phyloP scores from a whole-genome alignment of 768 basidiomycete species.

The Mycena rebaudengoi region DNA sequence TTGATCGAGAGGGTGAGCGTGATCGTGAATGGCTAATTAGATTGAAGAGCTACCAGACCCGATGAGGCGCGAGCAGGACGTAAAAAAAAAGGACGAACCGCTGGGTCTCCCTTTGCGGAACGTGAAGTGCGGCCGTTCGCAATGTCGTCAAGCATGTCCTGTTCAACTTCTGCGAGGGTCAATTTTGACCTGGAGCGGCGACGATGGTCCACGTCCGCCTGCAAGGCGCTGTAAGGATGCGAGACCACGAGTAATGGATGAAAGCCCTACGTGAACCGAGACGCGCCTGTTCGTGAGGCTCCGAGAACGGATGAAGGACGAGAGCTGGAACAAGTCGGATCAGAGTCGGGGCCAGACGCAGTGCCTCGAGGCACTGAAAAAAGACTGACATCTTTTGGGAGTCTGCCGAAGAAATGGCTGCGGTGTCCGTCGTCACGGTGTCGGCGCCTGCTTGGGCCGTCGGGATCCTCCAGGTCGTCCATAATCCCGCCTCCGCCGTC shows the following conservation, averaged over 20 bases:
- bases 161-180: constrained; percentile 15
- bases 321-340: constrained; percentile 22
- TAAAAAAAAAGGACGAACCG: not conserved
- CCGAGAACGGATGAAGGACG: constrained; percentile 22
- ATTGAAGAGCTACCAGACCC: constrained; percentile 10
- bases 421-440: constrained; percentile 9
- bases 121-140: constrained; percentile 9
- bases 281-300: constrained; percentile 18
- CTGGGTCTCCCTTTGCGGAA: constrained; percentile 1
- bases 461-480: too few relatives aligned
- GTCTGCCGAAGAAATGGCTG: constrained; percentile 18
- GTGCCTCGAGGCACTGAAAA: constrained; percentile 19
- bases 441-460: too few relatives aligned
- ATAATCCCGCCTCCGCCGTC: too few relatives aligned
- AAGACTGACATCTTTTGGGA: constrained; percentile 6
- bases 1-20: constrained; percentile 20
- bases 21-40: constrained; percentile 20
- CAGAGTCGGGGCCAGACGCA: too few relatives aligned
- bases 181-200: constrained; percentile 1
- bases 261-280: not conserved
- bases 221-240: not conserved
- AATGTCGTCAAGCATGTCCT: constrained; percentile 22
- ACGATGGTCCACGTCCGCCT: constrained; percentile 3
- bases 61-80: not conserved
- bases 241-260: not conserved